Evolutionary conservation across 768 basidiomycete genomes (phyloP).

Genomic region (Dioszegia hungarica): DNA sequence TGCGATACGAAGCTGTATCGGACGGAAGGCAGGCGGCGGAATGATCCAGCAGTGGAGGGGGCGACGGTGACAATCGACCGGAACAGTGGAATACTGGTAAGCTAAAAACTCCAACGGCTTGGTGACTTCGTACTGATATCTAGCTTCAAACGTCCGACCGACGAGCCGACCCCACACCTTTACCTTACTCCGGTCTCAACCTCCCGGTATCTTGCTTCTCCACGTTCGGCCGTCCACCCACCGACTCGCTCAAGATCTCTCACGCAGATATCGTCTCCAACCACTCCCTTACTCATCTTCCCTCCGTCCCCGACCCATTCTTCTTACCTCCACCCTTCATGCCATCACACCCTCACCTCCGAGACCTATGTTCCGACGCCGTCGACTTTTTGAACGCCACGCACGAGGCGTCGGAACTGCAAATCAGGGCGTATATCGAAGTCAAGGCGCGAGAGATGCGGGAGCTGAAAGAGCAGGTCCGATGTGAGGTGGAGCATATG

Average conservation of each 20-base stretch:
- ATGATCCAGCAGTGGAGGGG: conserved; percentile 13
- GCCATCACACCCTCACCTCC: conserved; percentile 41
- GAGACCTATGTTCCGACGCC: conserved; percentile 31
- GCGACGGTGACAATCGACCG: conserved; percentile 26
- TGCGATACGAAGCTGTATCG: conserved; percentile 23
- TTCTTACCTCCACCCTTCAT: conserved; percentile 50
- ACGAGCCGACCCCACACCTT: background rate
- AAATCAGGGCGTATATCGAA: conserved; percentile 33
- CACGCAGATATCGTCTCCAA: conserved; percentile 12
- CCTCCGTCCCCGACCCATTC: conserved; percentile 44
- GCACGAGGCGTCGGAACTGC: conserved; percentile 28
- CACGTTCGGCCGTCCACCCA: conserved; percentile 36
- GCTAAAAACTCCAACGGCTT: conserved; percentile 4
- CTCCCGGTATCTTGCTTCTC: conserved; percentile 9
- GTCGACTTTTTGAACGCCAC: conserved; percentile 23
- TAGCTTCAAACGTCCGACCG: background rate
- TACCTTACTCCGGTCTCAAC: conserved; percentile 21
- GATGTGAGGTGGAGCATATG: conserved; percentile 42
- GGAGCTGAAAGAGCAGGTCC: conserved; percentile 29
- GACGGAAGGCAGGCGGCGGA: conserved; percentile 11
- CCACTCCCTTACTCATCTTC: conserved; percentile 9
- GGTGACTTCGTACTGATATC: background rate
- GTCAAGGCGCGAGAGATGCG: conserved; percentile 31
- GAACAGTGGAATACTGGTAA: conserved; percentile 23
- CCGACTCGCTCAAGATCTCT: conserved; percentile 4